Conservation (phyloP, 2,329 filamentous ascomycete species). For the Clonostachys sp. region DNA sequence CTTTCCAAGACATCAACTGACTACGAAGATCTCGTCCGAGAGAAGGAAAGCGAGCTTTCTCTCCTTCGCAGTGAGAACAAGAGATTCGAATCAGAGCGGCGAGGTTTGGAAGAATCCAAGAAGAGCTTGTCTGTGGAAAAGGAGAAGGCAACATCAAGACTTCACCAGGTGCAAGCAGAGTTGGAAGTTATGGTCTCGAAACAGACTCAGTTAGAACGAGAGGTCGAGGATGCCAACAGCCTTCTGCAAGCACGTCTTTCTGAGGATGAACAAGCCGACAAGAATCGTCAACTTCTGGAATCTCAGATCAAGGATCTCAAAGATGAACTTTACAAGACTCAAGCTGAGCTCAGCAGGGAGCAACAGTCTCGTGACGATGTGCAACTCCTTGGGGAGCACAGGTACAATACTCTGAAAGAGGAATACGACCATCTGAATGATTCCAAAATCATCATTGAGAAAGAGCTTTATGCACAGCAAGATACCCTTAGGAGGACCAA, state of each 20-base stretch:
- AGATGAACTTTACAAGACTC: slow-evolving; percentile 74
- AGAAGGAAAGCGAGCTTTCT: slow-evolving; percentile 89
- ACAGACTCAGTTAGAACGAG: slow-evolving; percentile 78
- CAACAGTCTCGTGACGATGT: slow-evolving; percentile 93
- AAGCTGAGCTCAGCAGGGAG: slow-evolving; percentile 86
- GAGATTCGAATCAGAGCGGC: slow-evolving; percentile 76
- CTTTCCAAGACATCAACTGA: slow-evolving; percentile 88
- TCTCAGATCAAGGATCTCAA: slow-evolving; percentile 86
- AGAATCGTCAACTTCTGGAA: slow-evolving; percentile 79
- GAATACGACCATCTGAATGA: slow-evolving; percentile 87
- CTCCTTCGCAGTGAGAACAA: slow-evolving; percentile 81
- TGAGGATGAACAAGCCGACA: slow-evolving; percentile 79
- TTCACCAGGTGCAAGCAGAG: slow-evolving; percentile 84
- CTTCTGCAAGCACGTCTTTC: slow-evolving; percentile 84
- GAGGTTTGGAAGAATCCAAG: slow-evolving; percentile 74
- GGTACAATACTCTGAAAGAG: slow-evolving; percentile 74
- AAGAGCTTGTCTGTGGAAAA: slow-evolving; percentile 68
- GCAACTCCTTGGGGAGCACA: slow-evolving; percentile 84
- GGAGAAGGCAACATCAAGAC: slow-evolving; percentile 68
- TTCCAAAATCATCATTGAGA: slow-evolving; percentile 95
- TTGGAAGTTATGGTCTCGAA: slow-evolving; percentile 82
- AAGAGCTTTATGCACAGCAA: slow-evolving; percentile 94
- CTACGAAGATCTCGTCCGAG: slow-evolving; percentile 88
- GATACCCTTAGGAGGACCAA: slow-evolving; percentile 83
- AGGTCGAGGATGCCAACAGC: slow-evolving; percentile 82